Base-by-base conservation (phyloP, 2,329 filamentous ascomycete species). In the Xylaria sp. region DNA sequence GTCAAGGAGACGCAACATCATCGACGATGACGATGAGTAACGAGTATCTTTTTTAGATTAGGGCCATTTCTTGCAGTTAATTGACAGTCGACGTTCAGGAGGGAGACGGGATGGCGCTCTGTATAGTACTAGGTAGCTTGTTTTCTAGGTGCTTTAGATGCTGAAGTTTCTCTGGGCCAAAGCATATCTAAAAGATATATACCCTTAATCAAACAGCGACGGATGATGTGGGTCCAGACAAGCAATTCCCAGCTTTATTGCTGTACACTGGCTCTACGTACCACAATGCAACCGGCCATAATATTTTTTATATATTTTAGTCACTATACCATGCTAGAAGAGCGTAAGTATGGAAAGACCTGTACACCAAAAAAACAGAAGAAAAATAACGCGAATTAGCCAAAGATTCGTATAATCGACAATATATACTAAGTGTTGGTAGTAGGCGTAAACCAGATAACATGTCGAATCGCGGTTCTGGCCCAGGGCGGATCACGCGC, bases 1-100 rank as follows among this genome's bases (percentile, higher is more conserved):
- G 58, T 75, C 82, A 62, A 78, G 80, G 53, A 83, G 85, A 71
- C 80, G 86, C 63, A 82, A 85, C 67, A 81, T 89, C 66, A 80
- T 89, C 61, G 85, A 87, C 57, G 86, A 88, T 57, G 85, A 88
- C 59, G 84, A 87, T 25, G 76, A 79, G 31, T 70, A 66, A 45
- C 54, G 66, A 40, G 54, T 60, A 52, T 19, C 5, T 5, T 31
- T 4, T 57, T 14, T 40, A 5, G 42, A 23, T 25, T 49, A 25
- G 2, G 14, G 28, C 31, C 21, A 38, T 31, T 53, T 59, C 8
- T 37, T 46, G 43, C 38, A 35, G 31, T 33, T n/a, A n/a, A n/a
- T n/a, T n/a, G n/a, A n/a, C n/a, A n/a, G n/a, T n/a, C n/a, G n/a
- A n/a, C n/a, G n/a, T n/a, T n/a, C n/a, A 45, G 17, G 7, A 12